Base-by-base conservation (phyloP, 257 asterid species). In the Capsicum baccatum region DNA sequence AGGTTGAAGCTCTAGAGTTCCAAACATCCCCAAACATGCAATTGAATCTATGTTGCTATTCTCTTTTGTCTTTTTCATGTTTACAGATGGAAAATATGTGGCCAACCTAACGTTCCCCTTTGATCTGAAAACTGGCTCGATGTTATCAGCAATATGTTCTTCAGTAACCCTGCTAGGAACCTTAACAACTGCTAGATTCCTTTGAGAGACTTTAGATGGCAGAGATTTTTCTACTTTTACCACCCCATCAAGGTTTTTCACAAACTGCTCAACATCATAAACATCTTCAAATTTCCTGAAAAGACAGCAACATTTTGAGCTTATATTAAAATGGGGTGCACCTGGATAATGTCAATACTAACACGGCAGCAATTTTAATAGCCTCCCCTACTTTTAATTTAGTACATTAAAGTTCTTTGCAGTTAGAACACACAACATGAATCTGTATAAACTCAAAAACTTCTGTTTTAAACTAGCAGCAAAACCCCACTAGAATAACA, bases 1-100 rank as follows among this genome's bases (percentile, higher is more conserved):
- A 21, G 92, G 85, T 83, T 94, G 97, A 81, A 97, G 95, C 88
- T 92, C 94, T 71, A 96, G 86, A 16, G 95, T 87, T 79, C 91
- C 99, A 92, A 93, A 96, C 99, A 94, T 97, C 88, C 94, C 98
- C 89, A 97, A 87, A 87, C 99, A 97, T 47, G 97, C 94, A 86
- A 91, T 83, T 19, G 97, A 91, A 84, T 94, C 92, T 21, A 92
- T 80, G 68, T 87, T 92, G 84, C 87, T 91, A 57, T 69, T 88
- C 88, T 89, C 95, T 85, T 89, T 89, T 0, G 83, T 89, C 83
- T 91, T 94, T 87, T 94, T 96, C 99, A 94, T 94, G 92, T 94
- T 94, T 86, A 93, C 94, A 3, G 96, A 94, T 52, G 98, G 97
- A 89, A 96, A 96, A 89, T 92, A 93, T 26, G 98, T 91, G 12